phyloP scores from a whole-genome alignment of 495 filamentous ascomycete species.

The Thozetella sp. region DNA sequence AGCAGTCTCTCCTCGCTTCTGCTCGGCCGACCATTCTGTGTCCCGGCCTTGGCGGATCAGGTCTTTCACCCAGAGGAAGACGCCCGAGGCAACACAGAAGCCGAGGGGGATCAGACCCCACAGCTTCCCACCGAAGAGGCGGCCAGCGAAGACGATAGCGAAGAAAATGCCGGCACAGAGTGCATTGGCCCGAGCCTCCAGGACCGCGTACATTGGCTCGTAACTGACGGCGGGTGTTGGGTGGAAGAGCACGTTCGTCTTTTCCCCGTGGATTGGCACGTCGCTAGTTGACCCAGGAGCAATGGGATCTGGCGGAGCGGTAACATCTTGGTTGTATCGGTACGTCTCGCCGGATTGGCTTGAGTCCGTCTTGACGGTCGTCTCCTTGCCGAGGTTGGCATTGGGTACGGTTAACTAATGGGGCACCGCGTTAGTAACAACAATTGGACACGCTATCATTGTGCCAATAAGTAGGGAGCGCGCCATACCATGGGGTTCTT shows the following conservation, averaged over 20 bases:
- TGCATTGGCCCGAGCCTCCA: conserved; percentile 71
- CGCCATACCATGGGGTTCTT: conserved; percentile 71
- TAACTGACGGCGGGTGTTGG: conserved; percentile 87
- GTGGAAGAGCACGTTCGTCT: conserved; percentile 95
- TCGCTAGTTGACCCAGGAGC: conserved; percentile 80
- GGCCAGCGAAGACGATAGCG: conserved; percentile 75
- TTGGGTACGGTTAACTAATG: conserved; percentile 81
- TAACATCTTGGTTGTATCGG: conserved; percentile 81
- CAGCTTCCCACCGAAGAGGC: conserved; percentile 75
- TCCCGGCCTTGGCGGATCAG: conserved; percentile 78
- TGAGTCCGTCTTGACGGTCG: conserved; percentile 64
- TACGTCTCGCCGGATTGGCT: conserved; percentile 68
- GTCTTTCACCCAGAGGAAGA: conserved; percentile 89
- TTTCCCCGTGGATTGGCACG: conserved; percentile 93
- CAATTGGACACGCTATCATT: too few relatives aligned
- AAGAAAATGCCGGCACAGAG: conserved; percentile 70
- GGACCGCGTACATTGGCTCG: conserved; percentile 75
- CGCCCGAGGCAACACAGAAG: conserved; percentile 67
- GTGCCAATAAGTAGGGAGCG: too few relatives aligned
- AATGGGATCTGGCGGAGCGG: conserved; percentile 86
- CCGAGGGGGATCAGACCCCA: conserved; percentile 74
- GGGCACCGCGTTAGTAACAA: conserved; percentile 2
- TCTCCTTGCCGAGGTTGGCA: conserved; percentile 77
- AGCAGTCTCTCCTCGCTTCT: conserved; percentile 79
- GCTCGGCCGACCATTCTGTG: conserved; percentile 87